phyloP scores from a whole-genome alignment of 208 protist species.

The Leishmania braziliensis region DNA sequence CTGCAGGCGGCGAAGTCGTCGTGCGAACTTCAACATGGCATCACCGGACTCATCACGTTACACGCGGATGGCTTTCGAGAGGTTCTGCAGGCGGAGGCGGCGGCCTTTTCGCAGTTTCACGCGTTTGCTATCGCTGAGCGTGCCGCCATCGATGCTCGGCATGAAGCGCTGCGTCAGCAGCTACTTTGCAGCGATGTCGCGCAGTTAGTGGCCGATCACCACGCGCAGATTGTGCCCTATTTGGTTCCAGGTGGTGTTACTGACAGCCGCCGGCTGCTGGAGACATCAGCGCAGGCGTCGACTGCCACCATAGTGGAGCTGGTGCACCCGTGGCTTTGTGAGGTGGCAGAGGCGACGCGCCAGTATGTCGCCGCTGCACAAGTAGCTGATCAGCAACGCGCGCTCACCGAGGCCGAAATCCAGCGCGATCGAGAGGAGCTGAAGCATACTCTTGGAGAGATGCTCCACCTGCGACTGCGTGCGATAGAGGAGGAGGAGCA shows the following conservation, averaged over 20 bases:
- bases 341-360: not conserved
- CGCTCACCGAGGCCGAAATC: not conserved
- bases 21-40: not conserved
- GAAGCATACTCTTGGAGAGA: not conserved
- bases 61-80: slow-evolving; percentile 1
- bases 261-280: not conserved
- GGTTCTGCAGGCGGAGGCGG: slow-evolving; percentile 1
- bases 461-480: not conserved
- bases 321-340: not conserved
- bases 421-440: not conserved
- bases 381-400: not conserved
- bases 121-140: not conserved
- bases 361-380: not conserved
- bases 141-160: not conserved
- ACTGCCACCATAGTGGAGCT: not conserved
- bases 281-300: not conserved
- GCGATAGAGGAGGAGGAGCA: slow-evolving; percentile 3
- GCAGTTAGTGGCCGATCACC: not conserved
- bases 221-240: not conserved
- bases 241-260: not conserved
- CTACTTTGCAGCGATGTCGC: not conserved
- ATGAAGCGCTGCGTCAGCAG: slow-evolving; percentile 4
- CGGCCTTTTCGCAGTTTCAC: slow-evolving; percentile 1
- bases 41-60: not conserved
- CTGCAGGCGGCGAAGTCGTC: not conserved